phyloP scores from a whole-genome alignment of 371 early-diverging fungal genomes.

The Amoeboaphelidium protococcarum region DNA sequence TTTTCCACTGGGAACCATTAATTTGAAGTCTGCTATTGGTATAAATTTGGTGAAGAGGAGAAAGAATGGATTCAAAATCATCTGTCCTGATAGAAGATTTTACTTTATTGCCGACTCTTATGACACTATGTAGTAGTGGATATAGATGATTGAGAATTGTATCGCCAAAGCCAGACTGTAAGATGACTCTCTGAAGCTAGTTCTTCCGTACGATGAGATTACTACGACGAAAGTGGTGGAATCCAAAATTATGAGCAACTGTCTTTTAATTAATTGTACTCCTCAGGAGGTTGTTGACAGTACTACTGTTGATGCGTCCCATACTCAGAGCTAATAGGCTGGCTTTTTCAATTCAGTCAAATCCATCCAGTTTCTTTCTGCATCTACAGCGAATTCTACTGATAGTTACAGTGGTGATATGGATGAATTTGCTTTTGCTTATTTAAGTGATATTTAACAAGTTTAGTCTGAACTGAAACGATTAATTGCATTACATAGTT shows the following conservation, averaged over 20 bases:
- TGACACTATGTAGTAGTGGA: conserved; percentile 6
- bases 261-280: conserved; percentile 23
- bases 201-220: conserved; percentile 12
- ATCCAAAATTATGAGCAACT: conserved; percentile 23
- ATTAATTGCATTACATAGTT: too few relatives aligned
- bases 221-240: conserved; percentile 27
- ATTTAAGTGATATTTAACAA: too few relatives aligned
- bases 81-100: conserved; percentile 22
- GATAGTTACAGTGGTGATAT: too few relatives aligned
- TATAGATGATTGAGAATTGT: conserved; percentile 27
- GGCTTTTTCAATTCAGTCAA: not conserved
- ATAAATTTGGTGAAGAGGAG: conserved; percentile 20
- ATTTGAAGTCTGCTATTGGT: conserved; percentile 27
- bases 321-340: conserved; percentile 20
- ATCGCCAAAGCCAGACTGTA: conserved; percentile 29
- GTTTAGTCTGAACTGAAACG: too few relatives aligned
- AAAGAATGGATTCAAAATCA: conserved; percentile 25
- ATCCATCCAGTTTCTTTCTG: not conserved
- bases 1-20: conserved; percentile 33
- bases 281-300: conserved; percentile 24
- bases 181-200: conserved; percentile 28
- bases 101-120: conserved; percentile 15
- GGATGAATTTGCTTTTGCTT: too few relatives aligned
- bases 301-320: conserved; percentile 26
- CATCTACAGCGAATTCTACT: not conserved